Conservation (phyloP, 2,329 filamentous ascomycete genomes). For the Venturia pyrina region DNA sequence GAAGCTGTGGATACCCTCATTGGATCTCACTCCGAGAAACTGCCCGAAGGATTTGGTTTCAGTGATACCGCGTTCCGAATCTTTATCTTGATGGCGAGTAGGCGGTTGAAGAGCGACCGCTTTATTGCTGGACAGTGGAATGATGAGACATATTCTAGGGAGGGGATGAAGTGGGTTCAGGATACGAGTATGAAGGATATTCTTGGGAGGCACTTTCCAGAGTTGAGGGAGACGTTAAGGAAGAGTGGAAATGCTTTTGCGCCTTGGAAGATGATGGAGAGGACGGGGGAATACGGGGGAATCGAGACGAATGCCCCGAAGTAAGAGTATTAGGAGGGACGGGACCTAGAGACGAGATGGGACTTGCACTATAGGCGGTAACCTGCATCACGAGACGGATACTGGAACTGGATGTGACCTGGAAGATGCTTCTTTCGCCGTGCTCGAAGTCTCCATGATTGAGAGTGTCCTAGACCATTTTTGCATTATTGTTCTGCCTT, state of each 20-base stretch:
- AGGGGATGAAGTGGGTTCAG: constrained; percentile 36
- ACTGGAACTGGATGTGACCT: no score
- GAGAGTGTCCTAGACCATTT: no score
- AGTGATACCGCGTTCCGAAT: constrained; percentile 39
- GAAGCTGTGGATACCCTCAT: constrained; percentile 34
- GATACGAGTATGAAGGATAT: constrained; percentile 34
- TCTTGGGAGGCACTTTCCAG: constrained; percentile 34
- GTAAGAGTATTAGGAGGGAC: no score
- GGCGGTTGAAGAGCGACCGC: constrained; percentile 35
- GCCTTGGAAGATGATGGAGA: constrained; percentile 22
- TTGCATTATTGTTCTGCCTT: no score
- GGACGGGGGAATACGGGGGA: constrained; percentile 18
- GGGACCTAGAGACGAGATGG: no score
- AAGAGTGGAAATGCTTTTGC: constrained; percentile 27
- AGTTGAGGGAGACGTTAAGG: constrained; percentile 23
- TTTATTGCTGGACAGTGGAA: constrained; percentile 36
- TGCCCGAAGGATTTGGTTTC: constrained; percentile 38
- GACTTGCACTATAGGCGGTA: no score
- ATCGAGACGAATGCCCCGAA: constrained; percentile 20
- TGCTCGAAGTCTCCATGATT: no score
- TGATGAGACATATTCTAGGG: constrained; percentile 30
- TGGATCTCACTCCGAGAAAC: constrained; percentile 33
- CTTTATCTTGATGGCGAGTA: constrained; percentile 36
- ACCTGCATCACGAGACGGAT: no score
- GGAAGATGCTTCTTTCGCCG: no score